phyloP scores from a whole-genome alignment of 345 rosid genomes.

The Populus nigra region DNA sequence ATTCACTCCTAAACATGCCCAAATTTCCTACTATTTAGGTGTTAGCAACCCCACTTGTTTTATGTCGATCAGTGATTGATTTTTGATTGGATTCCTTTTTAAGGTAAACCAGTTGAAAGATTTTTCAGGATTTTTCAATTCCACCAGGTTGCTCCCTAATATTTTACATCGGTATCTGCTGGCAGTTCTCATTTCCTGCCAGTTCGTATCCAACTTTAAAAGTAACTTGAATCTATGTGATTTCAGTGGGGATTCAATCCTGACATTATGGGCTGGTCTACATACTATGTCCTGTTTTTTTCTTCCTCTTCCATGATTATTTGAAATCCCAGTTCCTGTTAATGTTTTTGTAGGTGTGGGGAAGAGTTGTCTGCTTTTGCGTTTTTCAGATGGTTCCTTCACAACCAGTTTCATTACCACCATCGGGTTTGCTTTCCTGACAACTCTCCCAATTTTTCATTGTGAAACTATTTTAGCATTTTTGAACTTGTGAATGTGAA shows the following conservation, averaged over 20 bases:
- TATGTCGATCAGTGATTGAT: not conserved
- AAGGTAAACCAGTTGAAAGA: not conserved
- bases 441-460: conserved; percentile 2
- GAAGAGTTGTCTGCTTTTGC: conserved; percentile 81
- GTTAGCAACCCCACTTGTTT: not conserved
- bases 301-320: not conserved
- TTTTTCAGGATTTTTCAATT: too few species aligned
- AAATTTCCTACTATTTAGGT: not conserved
- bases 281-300: not conserved
- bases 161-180: not conserved
- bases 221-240: not conserved
- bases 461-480: not conserved
- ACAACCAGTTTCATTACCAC: conserved; percentile 90
- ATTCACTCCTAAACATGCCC: not conserved
- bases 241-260: not conserved
- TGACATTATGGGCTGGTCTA: not conserved
- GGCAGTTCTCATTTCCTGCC: not conserved
- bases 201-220: not conserved
- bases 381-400: conserved; percentile 90
- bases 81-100: not conserved
- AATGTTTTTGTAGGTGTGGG: conserved; percentile 67
- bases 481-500: not conserved
- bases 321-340: not conserved
- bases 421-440: conserved; percentile 54
- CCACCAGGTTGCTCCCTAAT: not conserved